A percentile compares a stretch with the other conserved stretches of the same genome.
phyloP scores from a whole-genome alignment of 306 rosid species.

The Casuarina equisetifolia region DNA sequence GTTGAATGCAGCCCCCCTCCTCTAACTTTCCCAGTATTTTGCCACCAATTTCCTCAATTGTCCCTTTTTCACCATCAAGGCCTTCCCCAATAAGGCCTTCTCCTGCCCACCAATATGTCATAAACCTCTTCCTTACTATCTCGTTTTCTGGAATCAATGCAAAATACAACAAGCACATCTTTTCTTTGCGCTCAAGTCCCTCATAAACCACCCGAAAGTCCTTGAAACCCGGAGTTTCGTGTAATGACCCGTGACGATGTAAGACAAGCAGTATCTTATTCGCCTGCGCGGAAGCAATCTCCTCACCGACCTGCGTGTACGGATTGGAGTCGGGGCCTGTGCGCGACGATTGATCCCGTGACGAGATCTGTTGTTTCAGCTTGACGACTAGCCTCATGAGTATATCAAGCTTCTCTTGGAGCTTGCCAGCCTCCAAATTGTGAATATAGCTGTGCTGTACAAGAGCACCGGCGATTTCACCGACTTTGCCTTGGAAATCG shows the following conservation, averaged over 20 bases:
- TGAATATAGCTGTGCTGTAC: too few species aligned
- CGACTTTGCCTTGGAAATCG: too few species aligned
- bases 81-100: neutral
- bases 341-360: too few species aligned
- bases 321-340: too few species aligned
- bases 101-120: slow-evolving; percentile 38
- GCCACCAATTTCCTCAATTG: neutral
- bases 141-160: slow-evolving; percentile 17
- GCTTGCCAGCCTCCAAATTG: too few species aligned
- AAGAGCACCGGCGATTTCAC: too few species aligned
- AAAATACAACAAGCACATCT: slow-evolving; percentile 15
- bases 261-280: neutral
- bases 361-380: too few species aligned
- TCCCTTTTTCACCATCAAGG: neutral
- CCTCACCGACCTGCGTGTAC: neutral
- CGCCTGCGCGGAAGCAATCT: neutral
- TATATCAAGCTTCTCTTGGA: too few species aligned
- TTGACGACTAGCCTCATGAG: too few species aligned
- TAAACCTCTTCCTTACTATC: slow-evolving; percentile 29
- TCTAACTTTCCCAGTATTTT: slow-evolving; percentile 5
- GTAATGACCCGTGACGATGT: neutral
- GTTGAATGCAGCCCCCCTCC: slow-evolving; percentile 24
- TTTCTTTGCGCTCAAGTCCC: fast-evolving
- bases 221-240: neutral
- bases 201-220: slow-evolving; percentile 10